Evolutionary conservation across 768 basidiomycete genomes (phyloP).

Genomic region (Russula compacta): DNA sequence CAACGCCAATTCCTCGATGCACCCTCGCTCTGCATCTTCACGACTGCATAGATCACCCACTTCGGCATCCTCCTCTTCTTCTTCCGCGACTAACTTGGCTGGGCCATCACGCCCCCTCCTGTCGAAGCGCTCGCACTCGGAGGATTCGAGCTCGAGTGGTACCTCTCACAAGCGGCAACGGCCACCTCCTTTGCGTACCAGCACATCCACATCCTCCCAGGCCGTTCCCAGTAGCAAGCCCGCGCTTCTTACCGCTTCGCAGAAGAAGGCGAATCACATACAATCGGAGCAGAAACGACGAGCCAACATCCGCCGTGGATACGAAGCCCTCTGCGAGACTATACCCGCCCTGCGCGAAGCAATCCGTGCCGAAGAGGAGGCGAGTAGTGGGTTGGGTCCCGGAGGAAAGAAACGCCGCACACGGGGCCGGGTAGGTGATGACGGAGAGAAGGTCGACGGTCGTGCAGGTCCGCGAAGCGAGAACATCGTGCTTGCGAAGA

Average conservation of each 20-base stretch:
- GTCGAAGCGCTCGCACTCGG: conserved; percentile 17
- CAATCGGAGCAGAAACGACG: conserved; percentile 91
- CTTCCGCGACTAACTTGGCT: conserved; percentile 4
- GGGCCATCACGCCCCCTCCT: conserved; percentile 11
- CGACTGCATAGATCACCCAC: conserved; percentile 12
- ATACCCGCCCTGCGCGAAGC: conserved; percentile 79
- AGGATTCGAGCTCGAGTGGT: conserved; percentile 7
- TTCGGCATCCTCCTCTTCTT: conserved; percentile 14
- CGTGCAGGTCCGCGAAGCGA: conserved; percentile 86
- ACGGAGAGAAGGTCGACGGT: conserved; percentile 65
- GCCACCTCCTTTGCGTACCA: conserved; percentile 12
- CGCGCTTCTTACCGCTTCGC: conserved; percentile 61
- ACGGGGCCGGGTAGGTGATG: conserved; percentile 28
- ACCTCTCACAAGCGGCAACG: conserved; percentile 11
- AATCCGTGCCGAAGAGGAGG: conserved; percentile 66
- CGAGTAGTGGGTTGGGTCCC: conserved; percentile 31
- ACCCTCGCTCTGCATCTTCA: not conserved
- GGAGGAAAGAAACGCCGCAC: conserved; percentile 24
- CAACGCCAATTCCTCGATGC: not conserved
- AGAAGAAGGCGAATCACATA: conserved; percentile 92
- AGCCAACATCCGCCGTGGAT: conserved; percentile 82
- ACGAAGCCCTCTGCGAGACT: conserved; percentile 77
- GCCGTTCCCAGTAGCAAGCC: conserved; percentile 23
- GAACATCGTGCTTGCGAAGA: conserved; percentile 80
- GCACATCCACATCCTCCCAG: conserved; percentile 14